These are phyloP conservation scores for Paspalum vaginatum DNA, from an alignment of 176 grass and related monocot species.

Conservation along the genomic window DNA sequence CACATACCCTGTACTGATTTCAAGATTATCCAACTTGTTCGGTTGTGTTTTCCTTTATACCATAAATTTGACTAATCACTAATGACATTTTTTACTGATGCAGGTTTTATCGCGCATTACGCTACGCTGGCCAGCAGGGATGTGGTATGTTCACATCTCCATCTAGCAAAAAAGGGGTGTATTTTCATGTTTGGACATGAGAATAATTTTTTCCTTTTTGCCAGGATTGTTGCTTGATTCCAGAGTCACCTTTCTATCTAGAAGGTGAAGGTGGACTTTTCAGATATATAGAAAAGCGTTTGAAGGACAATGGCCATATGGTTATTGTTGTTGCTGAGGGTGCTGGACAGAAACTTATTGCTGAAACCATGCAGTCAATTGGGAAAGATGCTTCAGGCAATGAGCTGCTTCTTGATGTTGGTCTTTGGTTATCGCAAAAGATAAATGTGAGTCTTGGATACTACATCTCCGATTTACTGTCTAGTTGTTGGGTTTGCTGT, in stretches of 20 bases:
- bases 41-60: background rate
- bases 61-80: constrained; percentile 13
- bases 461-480: background rate
- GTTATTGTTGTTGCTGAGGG: constrained; percentile 98
- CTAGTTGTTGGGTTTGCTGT: background rate
- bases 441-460: constrained; percentile 66
- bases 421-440: constrained; percentile 95
- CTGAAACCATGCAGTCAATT: constrained; percentile 69
- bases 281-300: constrained; percentile 77
- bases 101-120: constrained; percentile 95
- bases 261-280: constrained; percentile 89
- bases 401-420: constrained; percentile 83
- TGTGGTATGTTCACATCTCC: constrained; percentile 68
- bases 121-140: constrained; percentile 99
- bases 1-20: background rate
- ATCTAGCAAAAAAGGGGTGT: constrained; percentile 1
- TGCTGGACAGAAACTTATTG: constrained; percentile 90
- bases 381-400: constrained; percentile 92
- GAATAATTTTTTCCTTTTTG: constrained; percentile 37
- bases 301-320: constrained; percentile 96
- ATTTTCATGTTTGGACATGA: constrained; percentile 5
- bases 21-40: background rate
- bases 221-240: constrained; percentile 98
- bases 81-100: constrained; percentile 27
- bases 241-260: constrained; percentile 92